These are phyloP conservation scores for Styphnolobium japonicum DNA, from an alignment of 306 rosid species.

Conservation along the genomic window DNA sequence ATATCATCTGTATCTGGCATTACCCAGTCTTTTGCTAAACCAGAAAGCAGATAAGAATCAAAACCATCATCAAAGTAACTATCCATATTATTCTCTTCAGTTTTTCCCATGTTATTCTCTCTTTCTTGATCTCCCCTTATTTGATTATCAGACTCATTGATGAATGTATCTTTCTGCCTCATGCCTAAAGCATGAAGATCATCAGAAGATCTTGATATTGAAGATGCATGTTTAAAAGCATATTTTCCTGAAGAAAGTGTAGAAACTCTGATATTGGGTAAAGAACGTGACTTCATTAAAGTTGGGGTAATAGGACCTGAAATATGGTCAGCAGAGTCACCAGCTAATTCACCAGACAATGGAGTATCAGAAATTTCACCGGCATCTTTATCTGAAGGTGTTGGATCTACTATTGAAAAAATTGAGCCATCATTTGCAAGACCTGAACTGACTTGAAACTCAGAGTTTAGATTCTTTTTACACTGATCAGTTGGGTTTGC, in stretches of 20 bases:
- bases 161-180: conserved; percentile 36
- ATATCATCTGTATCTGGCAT: conserved; percentile 51
- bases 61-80: conserved; percentile 48
- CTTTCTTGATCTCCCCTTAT: conserved; percentile 40
- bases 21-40: conserved; percentile 66
- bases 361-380: conserved; percentile 46
- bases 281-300: conserved; percentile 58
- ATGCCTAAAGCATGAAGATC: conserved; percentile 52
- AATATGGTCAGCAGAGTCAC: conserved; percentile 37
- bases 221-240: conserved; percentile 24
- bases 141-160: conserved; percentile 39
- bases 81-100: conserved; percentile 40
- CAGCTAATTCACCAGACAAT: conserved; percentile 40
- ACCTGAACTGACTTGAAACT: conserved; percentile 36
- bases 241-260: conserved; percentile 25
- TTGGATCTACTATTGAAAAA: conserved; percentile 51
- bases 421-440: conserved; percentile 37
- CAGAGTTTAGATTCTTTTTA: conserved; percentile 19
- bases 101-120: conserved; percentile 32
- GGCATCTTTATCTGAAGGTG: conserved; percentile 52
- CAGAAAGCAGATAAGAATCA: conserved; percentile 48
- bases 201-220: conserved; percentile 63
- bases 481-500: conserved; percentile 34
- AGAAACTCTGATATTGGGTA: conserved; percentile 51
- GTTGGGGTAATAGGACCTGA: conserved; percentile 22